Conservation (phyloP, 176 grass and related monocot species). For the Oryza meyeriana region DNA sequence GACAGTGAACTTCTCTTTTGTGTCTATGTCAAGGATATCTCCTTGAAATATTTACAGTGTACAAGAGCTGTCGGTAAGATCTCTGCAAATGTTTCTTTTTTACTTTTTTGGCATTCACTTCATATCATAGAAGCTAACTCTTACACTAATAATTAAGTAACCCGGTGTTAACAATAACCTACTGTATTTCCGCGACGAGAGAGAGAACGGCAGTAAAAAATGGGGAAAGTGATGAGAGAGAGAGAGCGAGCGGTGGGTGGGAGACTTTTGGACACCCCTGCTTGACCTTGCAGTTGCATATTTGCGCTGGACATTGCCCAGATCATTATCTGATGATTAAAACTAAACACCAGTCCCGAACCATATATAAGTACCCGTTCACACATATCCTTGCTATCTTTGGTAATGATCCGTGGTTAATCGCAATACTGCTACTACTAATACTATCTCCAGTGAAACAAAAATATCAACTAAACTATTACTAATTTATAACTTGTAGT, state of each 20-base stretch:
- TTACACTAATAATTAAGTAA: neutral
- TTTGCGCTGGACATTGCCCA: too few species aligned
- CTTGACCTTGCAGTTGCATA: too few species aligned
- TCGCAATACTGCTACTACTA: neutral
- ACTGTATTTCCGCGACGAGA: too few species aligned
- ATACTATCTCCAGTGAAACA: neutral
- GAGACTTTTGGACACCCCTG: too few species aligned
- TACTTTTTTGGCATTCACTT: neutral
- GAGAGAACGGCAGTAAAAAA: too few species aligned
- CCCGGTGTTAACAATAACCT: neutral
- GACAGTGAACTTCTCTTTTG: conserved; percentile 58
- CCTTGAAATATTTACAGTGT: conserved; percentile 44
- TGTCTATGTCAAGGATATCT: conserved; percentile 47
- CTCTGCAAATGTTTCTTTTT: neutral
- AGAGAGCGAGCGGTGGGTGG: too few species aligned
- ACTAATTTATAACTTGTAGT: neutral
- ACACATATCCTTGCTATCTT: too few species aligned
- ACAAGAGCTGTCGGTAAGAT: conserved; percentile 66
- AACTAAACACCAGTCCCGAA: too few species aligned
- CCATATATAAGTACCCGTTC: too few species aligned
- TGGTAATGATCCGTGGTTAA: neutral
- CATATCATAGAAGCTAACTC: neutral
- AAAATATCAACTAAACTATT: neutral
- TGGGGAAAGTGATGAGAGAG: too few species aligned
- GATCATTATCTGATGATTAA: too few species aligned